Base-by-base conservation (phyloP, 306 rosid genomes). In the Erythrophleum fordii region DNA sequence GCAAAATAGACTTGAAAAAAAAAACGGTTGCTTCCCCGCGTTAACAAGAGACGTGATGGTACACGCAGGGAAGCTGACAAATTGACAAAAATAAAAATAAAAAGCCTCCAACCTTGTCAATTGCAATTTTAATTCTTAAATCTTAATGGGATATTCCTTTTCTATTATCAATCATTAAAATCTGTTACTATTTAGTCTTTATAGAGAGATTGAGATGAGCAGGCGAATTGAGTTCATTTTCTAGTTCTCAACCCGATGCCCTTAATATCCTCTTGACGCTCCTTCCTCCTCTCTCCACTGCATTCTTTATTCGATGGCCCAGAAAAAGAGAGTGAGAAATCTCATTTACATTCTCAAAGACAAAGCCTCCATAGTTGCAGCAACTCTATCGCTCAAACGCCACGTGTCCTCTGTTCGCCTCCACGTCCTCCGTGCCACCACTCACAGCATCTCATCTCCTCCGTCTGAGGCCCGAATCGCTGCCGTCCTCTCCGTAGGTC, bases 391-490 rank as follows among this genome's bases (percentile, higher is more conserved):
- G 6, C 66, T 80, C 60, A 85, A 83, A 37, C 85, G 92, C 80
- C 90, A 62, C 11, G 73, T 74, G 6, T 87, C 95, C 4, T 82
- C 94, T 49, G 34, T 89, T 18, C 86, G 67, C 58, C 71, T 83
- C 51, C 84, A 89, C 23, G 86, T 95, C 80, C 76, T 93, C 75
- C 93, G 92, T 14, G 92, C 99, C 91, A 95, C 99, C 53, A 84
- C 92, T 1, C 94, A 93, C 90, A 45, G 56, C 80, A 73, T 81
- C 72, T 11, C 88, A 2, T 42, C 81, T 0, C 85, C 93, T 0
- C 97, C 94, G 1, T 83, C 97, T 0, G 92, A 89, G 4, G 64
- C 62, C 1, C 69, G 56, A 17, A 55, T 95, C 81, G 61, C 88
- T 67, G 87, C 91, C 46, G 75, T 95, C 1, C 86, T 95, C 23